phyloP scores from a whole-genome alignment of 306 rosid genomes.

The Arachis stenosperma region DNA sequence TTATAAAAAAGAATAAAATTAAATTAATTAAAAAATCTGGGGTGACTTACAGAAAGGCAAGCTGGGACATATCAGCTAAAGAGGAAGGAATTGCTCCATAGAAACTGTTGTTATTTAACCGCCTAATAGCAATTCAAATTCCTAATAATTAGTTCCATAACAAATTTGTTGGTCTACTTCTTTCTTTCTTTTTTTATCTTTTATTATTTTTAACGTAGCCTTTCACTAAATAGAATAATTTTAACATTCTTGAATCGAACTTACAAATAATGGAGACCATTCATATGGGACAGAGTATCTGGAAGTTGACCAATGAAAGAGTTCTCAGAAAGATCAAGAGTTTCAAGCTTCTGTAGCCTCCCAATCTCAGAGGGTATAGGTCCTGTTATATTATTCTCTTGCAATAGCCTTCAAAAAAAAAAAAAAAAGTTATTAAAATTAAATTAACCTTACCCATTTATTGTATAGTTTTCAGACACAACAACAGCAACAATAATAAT shows the following conservation, averaged over 20 bases:
- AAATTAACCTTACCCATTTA: neutral
- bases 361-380: slow-evolving; percentile 77
- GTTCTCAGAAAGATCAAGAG: slow-evolving; percentile 91
- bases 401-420: slow-evolving; percentile 61
- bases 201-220: too few relatives aligned
- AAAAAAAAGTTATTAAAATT: slow-evolving; percentile 27
- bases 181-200: neutral
- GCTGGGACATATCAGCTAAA: slow-evolving; percentile 74
- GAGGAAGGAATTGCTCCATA: slow-evolving; percentile 81
- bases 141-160: slow-evolving; percentile 35
- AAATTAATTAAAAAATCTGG: slow-evolving; percentile 18
- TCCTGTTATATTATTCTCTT: slow-evolving; percentile 82
- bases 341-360: slow-evolving; percentile 72
- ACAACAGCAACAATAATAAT: too few relatives aligned
- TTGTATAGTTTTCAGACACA: too few relatives aligned
- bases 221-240: too few relatives aligned
- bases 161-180: neutral
- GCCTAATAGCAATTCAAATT: slow-evolving; percentile 62
- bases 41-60: slow-evolving; percentile 74
- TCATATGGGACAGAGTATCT: slow-evolving; percentile 61
- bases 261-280: slow-evolving; percentile 81
- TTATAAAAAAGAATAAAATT: neutral
- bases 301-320: slow-evolving; percentile 77
- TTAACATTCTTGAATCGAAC: slow-evolving; percentile 20
- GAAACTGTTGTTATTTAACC: slow-evolving; percentile 82